Conservation (phyloP, 208 protist genomes). For the Acanthamoeba polyphaga region DNA sequence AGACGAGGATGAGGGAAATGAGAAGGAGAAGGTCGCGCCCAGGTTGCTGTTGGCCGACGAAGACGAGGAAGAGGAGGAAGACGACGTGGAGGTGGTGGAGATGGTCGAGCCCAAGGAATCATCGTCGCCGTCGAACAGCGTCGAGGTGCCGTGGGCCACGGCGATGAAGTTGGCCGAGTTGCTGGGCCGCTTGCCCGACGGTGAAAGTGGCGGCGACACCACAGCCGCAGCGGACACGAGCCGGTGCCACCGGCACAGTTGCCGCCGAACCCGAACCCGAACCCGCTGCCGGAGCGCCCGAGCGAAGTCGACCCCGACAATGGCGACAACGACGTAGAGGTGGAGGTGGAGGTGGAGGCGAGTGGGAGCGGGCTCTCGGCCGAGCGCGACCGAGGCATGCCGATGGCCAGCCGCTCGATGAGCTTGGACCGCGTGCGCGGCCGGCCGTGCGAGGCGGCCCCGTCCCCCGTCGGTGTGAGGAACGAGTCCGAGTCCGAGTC, state of each 20-base stretch:
- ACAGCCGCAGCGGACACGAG: neutral
- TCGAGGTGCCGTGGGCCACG: neutral
- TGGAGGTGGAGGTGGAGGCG: neutral
- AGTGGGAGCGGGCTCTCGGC: neutral
- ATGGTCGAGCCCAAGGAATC: neutral
- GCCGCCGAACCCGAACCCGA: too few relatives aligned
- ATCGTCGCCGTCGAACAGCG: neutral
- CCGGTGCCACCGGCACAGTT: neutral
- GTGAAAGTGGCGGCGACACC: neutral
- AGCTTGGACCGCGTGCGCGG: neutral
- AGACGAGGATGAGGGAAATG: neutral
- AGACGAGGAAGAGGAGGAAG: neutral
- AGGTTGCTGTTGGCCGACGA: neutral
- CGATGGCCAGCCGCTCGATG: neutral
- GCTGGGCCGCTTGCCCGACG: neutral
- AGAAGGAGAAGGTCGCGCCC: slow-evolving; percentile 2
- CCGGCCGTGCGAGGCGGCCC: neutral
- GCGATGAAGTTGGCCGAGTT: neutral
- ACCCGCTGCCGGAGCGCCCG: too few relatives aligned
- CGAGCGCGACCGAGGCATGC: neutral
- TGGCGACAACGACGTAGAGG: neutral
- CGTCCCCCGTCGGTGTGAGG: neutral
- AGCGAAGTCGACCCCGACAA: too few relatives aligned
- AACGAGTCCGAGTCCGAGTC: neutral
- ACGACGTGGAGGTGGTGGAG: neutral